Evolutionary conservation across 495 filamentous ascomycete genomes (phyloP).

Genomic region (Neurospora hispaniola): DNA sequence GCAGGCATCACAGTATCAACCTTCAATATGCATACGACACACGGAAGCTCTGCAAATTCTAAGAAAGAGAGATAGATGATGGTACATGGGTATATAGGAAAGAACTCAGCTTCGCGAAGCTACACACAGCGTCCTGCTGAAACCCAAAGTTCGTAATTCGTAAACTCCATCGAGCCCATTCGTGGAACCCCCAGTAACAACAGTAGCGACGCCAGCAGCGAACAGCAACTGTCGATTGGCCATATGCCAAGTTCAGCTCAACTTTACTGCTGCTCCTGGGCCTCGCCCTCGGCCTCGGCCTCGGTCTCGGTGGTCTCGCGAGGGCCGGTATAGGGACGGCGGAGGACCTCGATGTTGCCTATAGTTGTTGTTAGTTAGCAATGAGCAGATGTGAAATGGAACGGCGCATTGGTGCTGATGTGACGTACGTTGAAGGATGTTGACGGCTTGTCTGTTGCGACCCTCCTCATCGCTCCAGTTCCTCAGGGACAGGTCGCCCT

Average conservation of each 20-base stretch:
- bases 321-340: slow-evolving; percentile 6
- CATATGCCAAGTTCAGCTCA: background rate
- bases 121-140: background rate
- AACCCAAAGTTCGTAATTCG: background rate
- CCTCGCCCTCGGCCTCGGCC: background rate
- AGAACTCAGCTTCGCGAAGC: background rate
- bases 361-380: slow-evolving; percentile 3
- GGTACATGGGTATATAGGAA: background rate
- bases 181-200: background rate
- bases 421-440: slow-evolving; percentile 62
- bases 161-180: background rate
- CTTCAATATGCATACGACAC: background rate
- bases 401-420: background rate
- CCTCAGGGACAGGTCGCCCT: slow-evolving; percentile 58
- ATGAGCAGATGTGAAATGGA: background rate
- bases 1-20: background rate
- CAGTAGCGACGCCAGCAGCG: background rate
- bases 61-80: background rate
- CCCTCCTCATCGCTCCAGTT: slow-evolving; percentile 54
- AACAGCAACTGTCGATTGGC: background rate
- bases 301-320: background rate
- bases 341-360: slow-evolving; percentile 54
- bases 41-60: background rate
- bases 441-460: slow-evolving; percentile 43
- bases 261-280: background rate